Conservation (phyloP, 2,329 filamentous ascomycete species). For the Aulographum hederae region DNA sequence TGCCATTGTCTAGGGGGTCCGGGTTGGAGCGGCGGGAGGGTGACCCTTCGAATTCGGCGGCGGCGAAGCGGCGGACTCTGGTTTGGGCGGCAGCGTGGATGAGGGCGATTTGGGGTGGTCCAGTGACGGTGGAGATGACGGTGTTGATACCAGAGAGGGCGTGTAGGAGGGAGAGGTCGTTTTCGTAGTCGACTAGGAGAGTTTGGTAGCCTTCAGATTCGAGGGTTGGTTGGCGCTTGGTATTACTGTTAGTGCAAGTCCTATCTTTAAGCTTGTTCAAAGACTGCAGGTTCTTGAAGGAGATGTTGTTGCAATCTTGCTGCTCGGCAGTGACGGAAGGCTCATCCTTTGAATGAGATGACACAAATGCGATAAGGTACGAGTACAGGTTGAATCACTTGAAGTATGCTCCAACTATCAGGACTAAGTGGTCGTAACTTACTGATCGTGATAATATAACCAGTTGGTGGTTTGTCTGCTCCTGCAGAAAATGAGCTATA, state of each 20-base stretch:
- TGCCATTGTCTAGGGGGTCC: slow-evolving; percentile 44
- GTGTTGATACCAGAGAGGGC: slow-evolving; percentile 55
- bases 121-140: slow-evolving; percentile 56
- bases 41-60: slow-evolving; percentile 57
- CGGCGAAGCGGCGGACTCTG: slow-evolving; percentile 50
- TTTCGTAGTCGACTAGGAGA: slow-evolving; percentile 47
- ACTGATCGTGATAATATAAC: slow-evolving; percentile 52
- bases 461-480: slow-evolving; percentile 45
- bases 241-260: slow-evolving; percentile 15
- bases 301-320: neutral
- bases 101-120: slow-evolving; percentile 46
- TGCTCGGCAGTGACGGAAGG: too few species aligned
- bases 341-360: neutral
- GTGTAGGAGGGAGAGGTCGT: slow-evolving; percentile 39
- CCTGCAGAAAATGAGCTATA: slow-evolving; percentile 39
- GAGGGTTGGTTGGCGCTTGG: slow-evolving; percentile 37
- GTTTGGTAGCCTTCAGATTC: slow-evolving; percentile 43
- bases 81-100: slow-evolving; percentile 52
- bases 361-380: neutral
- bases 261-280: neutral
- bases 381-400: too few species aligned
- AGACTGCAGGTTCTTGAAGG: slow-evolving; percentile 16
- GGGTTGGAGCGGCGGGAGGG: slow-evolving; percentile 30
- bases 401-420: too few species aligned
- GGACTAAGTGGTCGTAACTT: too few species aligned